Percentiles rank a stretch among this genome's conserved stretches.
phyloP scores from a whole-genome alignment of 768 basidiomycete genomes.

The Hericium alpestre region DNA sequence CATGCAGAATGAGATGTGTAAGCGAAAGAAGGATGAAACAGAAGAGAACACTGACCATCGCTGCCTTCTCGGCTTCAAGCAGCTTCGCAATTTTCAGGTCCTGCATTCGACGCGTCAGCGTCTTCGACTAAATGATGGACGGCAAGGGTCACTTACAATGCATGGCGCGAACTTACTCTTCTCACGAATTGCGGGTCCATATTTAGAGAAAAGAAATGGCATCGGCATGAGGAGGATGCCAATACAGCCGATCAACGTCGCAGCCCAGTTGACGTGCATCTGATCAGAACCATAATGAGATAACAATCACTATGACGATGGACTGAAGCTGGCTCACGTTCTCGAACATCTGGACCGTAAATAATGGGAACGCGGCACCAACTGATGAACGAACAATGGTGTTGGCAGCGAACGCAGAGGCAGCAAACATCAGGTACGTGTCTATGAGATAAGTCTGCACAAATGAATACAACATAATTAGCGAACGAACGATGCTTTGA shows the following conservation, averaged over 20 bases:
- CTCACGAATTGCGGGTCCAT: conserved; percentile 3
- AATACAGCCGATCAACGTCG: conserved; percentile 2
- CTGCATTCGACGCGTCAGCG: neutral
- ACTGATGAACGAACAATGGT: neutral
- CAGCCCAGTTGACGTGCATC: conserved; percentile 7
- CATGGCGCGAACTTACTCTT: conserved; percentile 5
- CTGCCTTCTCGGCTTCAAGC: neutral
- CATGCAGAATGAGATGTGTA: too few relatives aligned
- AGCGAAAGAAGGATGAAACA: too few relatives aligned
- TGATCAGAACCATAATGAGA: neutral
- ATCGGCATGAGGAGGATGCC: neutral
- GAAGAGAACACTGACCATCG: too few relatives aligned
- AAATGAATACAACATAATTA: neutral
- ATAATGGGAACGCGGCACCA: conserved; percentile 3
- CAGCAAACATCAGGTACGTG: conserved; percentile 6
- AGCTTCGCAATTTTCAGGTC: conserved; percentile 4
- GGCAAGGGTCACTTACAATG: neutral
- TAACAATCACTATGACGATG: neutral
- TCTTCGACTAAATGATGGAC: neutral
- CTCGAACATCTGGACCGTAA: conserved; percentile 4
- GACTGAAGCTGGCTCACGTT: neutral
- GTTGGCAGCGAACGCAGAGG: conserved; percentile 7
- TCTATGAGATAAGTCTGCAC: conserved; percentile 7
- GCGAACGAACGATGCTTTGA: neutral
- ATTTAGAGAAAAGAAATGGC: conserved; percentile 4